Percentiles rank a stretch among this genome's conserved stretches.
phyloP scores from a whole-genome alignment of 805 yeast species.

The Candida namnaoensis region DNA sequence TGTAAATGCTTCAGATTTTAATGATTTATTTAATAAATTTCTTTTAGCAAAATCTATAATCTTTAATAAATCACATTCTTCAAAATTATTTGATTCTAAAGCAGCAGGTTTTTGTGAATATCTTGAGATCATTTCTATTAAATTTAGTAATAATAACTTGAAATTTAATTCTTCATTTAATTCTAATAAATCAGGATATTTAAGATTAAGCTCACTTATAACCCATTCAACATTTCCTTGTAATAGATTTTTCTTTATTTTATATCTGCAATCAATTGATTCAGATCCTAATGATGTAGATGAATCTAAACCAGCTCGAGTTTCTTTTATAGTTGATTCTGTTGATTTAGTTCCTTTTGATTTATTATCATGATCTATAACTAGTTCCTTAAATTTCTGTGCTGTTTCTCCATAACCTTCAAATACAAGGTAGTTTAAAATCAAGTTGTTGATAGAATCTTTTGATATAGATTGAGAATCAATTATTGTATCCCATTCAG shows the following conservation, averaged over 20 bases:
- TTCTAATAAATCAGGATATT: conserved; percentile 60
- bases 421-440: conserved; percentile 65
- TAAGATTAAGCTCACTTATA: conserved; percentile 44
- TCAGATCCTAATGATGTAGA: conserved; percentile 29
- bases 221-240: conserved; percentile 55
- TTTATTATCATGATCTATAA: conserved; percentile 11
- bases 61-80: conserved; percentile 40
- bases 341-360: conserved; percentile 14
- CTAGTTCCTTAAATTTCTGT: conserved; percentile 20
- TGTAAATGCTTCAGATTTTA: conserved; percentile 49
- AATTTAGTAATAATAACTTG: conserved; percentile 58
- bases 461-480: background rate
- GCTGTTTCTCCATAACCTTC: conserved; percentile 76
- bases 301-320: conserved; percentile 1
- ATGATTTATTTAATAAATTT: conserved; percentile 52
- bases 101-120: conserved; percentile 7
- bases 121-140: conserved; percentile 69
- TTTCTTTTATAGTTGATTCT: conserved; percentile 3
- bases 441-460: conserved; percentile 23
- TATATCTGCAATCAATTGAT: conserved; percentile 42
- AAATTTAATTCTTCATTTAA: conserved; percentile 59
- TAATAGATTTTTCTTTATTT: conserved; percentile 43
- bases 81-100: conserved; percentile 11
- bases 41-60: conserved; percentile 53
- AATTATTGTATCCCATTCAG: background rate